Evolutionary conservation across 768 basidiomycete genomes (phyloP), one percentile per base, ranked within the genome.

Genomic region (Auricularia heimuer): DNA sequence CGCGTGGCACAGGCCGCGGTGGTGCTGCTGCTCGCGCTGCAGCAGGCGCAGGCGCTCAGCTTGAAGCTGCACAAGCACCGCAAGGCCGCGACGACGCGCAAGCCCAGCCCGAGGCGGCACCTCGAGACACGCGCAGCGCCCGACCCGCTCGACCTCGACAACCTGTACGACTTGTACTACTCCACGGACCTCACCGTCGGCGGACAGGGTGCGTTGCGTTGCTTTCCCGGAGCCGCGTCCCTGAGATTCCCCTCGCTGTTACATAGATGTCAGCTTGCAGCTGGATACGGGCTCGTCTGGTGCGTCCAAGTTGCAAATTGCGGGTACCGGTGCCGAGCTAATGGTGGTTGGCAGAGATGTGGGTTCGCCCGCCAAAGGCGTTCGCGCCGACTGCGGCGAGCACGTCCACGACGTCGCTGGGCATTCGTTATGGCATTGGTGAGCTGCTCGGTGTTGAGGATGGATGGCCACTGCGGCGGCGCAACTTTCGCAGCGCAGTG

Each of bases 141-240:
- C 8, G 56, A 35, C 21, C 56, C 56, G 56, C 56, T 60, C 56
- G 56, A 60, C 56, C 24, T 60, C 10, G 56, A 60, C 56, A 60
- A 60, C 29, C 24, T 34, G 4, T 60, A 60, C 34, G 56, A 60
- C 34, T 18, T 60, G 24, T 60, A 60, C 56, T 60, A 60, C 56
- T n/a, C 16, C 56, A 60, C 56, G 8, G 24, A 33, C 56, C 56
- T 60, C 24, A 60, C 56, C 6, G 24, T 60, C 12, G 56, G 56
- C 34, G 56, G 56, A 21, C 56, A 60, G 34, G 24, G 56, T 60
- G 56, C 56, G 56, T 51, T 29, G 29, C 29, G 29, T 29, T 29
- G 29, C 29, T 29, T 29, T 29, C 29, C 29, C 29, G 29, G 29
- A 29, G 29, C 29, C 29, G 29, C 29, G 56, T 7, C 29, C 29